phyloP scores from a whole-genome alignment of 768 basidiomycete species.

The Rubroboletus pulcherrimus region DNA sequence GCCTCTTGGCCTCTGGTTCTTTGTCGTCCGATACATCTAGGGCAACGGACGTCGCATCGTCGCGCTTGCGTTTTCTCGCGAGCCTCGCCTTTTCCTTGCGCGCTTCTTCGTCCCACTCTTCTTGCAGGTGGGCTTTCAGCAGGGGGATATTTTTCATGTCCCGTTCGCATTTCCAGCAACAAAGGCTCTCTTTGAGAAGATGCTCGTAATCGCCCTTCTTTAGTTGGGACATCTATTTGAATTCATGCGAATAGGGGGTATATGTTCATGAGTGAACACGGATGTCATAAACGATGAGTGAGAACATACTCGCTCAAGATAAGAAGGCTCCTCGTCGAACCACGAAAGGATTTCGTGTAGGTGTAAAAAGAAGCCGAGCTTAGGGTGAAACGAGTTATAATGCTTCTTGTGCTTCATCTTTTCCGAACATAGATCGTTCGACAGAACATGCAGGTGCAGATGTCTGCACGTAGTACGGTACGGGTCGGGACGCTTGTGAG shows the following conservation, averaged over 20 bases:
- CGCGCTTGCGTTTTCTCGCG: constrained; percentile 41
- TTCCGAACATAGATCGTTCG: constrained; percentile 67
- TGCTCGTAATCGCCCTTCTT: constrained; percentile 54
- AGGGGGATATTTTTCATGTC: constrained; percentile 67
- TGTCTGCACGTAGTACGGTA: constrained; percentile 44
- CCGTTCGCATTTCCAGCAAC: constrained; percentile 67
- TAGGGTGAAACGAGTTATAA: constrained; percentile 87
- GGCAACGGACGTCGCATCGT: background rate
- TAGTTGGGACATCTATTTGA: constrained; percentile 49
- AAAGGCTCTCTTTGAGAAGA: constrained; percentile 61
- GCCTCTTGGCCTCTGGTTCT: constrained; percentile 14
- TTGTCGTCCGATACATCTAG: background rate
- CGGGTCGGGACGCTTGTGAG: background rate
- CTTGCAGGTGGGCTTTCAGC: constrained; percentile 71
- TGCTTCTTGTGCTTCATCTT: constrained; percentile 84
- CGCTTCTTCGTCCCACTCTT: constrained; percentile 60
- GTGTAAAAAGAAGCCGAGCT: constrained; percentile 77
- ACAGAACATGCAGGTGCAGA: constrained; percentile 82
- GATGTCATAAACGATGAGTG: background rate
- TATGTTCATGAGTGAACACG: background rate
- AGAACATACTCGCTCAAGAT: constrained; percentile 46
- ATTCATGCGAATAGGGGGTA: background rate
- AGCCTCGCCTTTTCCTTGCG: constrained; percentile 39
- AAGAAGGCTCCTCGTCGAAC: constrained; percentile 66
- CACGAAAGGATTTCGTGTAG: constrained; percentile 75